These are phyloP conservation scores for Mortierella sp. DNA, from an alignment of 371 early-diverging fungal species.

Conservation along the genomic window DNA sequence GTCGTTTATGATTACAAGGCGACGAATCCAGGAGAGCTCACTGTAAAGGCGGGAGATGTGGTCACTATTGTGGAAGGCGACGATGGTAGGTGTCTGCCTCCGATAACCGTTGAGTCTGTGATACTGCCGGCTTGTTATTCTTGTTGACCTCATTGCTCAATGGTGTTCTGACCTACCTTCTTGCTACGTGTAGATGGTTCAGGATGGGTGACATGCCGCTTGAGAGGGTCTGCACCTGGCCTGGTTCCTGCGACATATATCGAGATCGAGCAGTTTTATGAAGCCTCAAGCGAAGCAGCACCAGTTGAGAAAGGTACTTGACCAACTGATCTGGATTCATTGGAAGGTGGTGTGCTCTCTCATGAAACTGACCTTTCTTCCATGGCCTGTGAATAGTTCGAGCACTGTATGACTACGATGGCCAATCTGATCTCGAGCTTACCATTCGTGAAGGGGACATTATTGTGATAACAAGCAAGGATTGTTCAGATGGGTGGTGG, in stretches of 20 bases:
- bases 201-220: slow-evolving; percentile 78
- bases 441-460: slow-evolving; percentile 74
- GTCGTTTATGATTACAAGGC: slow-evolving; percentile 69
- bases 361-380: not conserved
- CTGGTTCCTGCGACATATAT: slow-evolving; percentile 80
- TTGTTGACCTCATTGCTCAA: too few relatives aligned
- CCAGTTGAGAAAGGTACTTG: slow-evolving; percentile 32
- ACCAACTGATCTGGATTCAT: not conserved
- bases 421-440: slow-evolving; percentile 81
- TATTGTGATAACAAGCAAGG: slow-evolving; percentile 65
- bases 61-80: slow-evolving; percentile 56
- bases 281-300: slow-evolving; percentile 25
- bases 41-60: slow-evolving; percentile 60
- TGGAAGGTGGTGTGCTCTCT: too few relatives aligned
- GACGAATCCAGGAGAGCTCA: slow-evolving; percentile 55
- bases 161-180: not conserved
- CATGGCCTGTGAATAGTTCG: slow-evolving; percentile 58
- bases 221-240: slow-evolving; percentile 62
- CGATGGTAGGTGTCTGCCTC: slow-evolving; percentile 26
- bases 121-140: not conserved
- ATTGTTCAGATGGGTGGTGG: slow-evolving; percentile 82
- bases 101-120: not conserved
- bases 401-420: slow-evolving; percentile 80
- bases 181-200: slow-evolving; percentile 60
- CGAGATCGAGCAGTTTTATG: slow-evolving; percentile 55